Percentiles rank a stretch among this genome's conserved stretches.
Conservation (phyloP, 192 early-diverging fungal genomes). For the Lunasporangiospora selenospora region DNA sequence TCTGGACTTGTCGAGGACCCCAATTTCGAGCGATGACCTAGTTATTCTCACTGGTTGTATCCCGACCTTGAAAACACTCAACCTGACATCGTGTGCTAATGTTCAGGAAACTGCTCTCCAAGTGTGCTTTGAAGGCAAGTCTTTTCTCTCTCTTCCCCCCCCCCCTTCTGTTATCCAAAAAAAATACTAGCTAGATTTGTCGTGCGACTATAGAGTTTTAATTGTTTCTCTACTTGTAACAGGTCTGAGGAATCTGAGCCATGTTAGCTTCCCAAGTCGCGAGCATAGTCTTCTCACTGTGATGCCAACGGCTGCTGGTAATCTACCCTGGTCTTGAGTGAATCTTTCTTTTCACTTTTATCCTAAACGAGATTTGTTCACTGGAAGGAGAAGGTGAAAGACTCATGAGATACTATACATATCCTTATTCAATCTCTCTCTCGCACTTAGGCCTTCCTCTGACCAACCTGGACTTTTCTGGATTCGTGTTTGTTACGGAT, state of each 20-base stretch:
- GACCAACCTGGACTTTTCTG: slow-evolving; percentile 50
- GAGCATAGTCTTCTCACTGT: slow-evolving; percentile 56
- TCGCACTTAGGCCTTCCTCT: slow-evolving; percentile 59
- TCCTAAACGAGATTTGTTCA: too few species aligned
- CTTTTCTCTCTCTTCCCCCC: too few species aligned
- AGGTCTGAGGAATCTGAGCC: slow-evolving; percentile 38
- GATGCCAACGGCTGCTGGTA: slow-evolving; percentile 45
- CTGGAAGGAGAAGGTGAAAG: too few species aligned
- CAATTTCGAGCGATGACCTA: slow-evolving; percentile 10
- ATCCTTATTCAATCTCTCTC: too few species aligned
- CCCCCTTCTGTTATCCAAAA: too few species aligned
- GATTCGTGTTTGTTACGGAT: slow-evolving; percentile 53
- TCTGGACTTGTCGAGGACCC: slow-evolving; percentile 22
- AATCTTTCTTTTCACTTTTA: too few species aligned
- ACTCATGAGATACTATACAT: too few species aligned
- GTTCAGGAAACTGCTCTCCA: too few species aligned
- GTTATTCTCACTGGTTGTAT: slow-evolving; percentile 1
- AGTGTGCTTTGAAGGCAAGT: too few species aligned
- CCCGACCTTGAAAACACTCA: slow-evolving; percentile 4
- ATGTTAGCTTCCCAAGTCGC: slow-evolving; percentile 55
- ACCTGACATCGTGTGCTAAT: slow-evolving; percentile 11
- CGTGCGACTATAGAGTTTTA: too few species aligned
- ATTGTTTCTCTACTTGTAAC: slow-evolving; percentile 2
- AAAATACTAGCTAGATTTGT: too few species aligned
- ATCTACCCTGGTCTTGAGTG: too few species aligned